Conservation (phyloP, 2,329 filamentous ascomycete genomes). For the Fusarium sterilihyphosum region DNA sequence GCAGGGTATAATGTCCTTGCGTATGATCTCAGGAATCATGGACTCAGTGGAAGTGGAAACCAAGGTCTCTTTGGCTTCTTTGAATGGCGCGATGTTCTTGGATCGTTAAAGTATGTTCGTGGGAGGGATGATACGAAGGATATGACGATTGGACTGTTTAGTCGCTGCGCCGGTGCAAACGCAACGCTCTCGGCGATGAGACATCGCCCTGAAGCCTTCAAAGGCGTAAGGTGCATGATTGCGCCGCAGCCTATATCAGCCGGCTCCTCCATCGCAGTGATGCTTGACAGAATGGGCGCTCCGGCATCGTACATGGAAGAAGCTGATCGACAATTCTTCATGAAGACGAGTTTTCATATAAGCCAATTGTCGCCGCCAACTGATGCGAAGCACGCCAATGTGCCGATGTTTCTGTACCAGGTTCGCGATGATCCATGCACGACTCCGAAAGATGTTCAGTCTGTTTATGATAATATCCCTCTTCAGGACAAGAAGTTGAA, state of each 20-base stretch:
- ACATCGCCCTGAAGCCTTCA: slow-evolving; percentile 13
- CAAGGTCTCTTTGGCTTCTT: slow-evolving; percentile 30
- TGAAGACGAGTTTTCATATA: slow-evolving; percentile 29
- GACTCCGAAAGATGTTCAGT: slow-evolving; percentile 21
- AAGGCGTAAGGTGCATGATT: slow-evolving; percentile 19
- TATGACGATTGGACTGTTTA: slow-evolving; percentile 26
- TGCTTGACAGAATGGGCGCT: slow-evolving; percentile 12
- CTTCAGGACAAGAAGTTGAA: slow-evolving; percentile 20
- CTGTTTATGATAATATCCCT: slow-evolving; percentile 26
- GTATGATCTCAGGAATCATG: slow-evolving; percentile 28
- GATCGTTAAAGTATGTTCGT: slow-evolving; percentile 20
- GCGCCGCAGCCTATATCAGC: slow-evolving; percentile 21
- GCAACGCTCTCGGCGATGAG: slow-evolving; percentile 15
- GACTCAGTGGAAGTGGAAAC: slow-evolving; percentile 17
- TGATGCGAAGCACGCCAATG: slow-evolving; percentile 19
- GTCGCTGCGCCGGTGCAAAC: slow-evolving; percentile 24
- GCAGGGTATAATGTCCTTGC: slow-evolving; percentile 25
- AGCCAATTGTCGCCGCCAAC: background rate
- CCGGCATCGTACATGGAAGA: slow-evolving; percentile 22
- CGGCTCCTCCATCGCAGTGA: background rate
- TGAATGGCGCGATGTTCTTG: slow-evolving; percentile 29
- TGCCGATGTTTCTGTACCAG: slow-evolving; percentile 29
- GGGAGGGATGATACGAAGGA: background rate
- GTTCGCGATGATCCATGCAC: slow-evolving; percentile 18
- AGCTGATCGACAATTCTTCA: slow-evolving; percentile 15